Percentiles rank a stretch among this genome's conserved stretches.
Conservation (phyloP, 306 rosid genomes). For the Castanea mollissima region DNA sequence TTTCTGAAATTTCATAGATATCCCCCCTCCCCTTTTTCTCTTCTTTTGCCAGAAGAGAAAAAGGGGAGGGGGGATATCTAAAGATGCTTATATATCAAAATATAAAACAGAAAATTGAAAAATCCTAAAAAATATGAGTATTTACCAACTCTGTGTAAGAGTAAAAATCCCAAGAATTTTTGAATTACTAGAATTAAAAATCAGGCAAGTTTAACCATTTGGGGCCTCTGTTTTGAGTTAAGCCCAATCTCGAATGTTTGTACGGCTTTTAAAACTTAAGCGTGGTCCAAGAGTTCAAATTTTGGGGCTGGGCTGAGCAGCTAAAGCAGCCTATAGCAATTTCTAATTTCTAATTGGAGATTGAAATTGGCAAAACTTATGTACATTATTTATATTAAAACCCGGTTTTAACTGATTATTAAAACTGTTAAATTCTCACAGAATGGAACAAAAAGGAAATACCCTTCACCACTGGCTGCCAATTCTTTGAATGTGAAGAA, state of each 20-base stretch:
- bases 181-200: not conserved
- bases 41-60: no score
- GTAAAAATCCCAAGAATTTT: not conserved
- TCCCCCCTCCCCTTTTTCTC: no score
- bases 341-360: not conserved
- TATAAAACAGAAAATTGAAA: no score
- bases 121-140: no score
- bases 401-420: not conserved
- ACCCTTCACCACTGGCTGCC: slow-evolving; percentile 44
- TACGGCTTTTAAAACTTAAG: not conserved
- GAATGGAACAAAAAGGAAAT: slow-evolving; percentile 40
- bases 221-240: not conserved
- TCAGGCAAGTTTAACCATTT: not conserved
- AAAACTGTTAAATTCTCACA: slow-evolving; percentile 14
- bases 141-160: no score
- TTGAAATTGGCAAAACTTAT: no score
- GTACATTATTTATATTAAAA: not conserved
- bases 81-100: no score
- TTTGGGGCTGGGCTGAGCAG: not conserved
- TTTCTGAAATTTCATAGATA: no score
- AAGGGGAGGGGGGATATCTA: no score
- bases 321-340: not conserved
- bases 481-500: slow-evolving; percentile 41
- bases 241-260: not conserved
- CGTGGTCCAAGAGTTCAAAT: not conserved